These are phyloP conservation scores for Hypoxylon trugodes DNA, from an alignment of 495 filamentous ascomycete species.

Conservation along the genomic window DNA sequence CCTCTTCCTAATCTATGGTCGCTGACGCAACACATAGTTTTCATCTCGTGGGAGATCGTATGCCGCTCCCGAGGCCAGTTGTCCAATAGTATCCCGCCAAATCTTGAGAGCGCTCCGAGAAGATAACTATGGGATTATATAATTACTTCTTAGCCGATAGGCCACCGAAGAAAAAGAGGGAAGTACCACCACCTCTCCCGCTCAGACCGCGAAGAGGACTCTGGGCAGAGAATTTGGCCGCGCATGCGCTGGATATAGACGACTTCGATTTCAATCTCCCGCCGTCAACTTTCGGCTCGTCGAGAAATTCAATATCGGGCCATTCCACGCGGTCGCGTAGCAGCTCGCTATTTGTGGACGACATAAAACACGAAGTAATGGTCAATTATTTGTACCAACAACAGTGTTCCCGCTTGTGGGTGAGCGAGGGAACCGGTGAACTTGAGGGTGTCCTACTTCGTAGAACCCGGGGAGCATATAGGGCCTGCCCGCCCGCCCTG, in stretches of 20 bases:
- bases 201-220: slow-evolving; percentile 14
- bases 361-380: slow-evolving; percentile 87
- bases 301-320: slow-evolving; percentile 60
- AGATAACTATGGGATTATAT: slow-evolving; percentile 61
- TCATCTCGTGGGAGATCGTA: no score
- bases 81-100: no score
- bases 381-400: slow-evolving; percentile 83
- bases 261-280: slow-evolving; percentile 59
- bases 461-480: slow-evolving; percentile 71
- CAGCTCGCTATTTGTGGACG: slow-evolving; percentile 70
- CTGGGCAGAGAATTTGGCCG: slow-evolving; percentile 39
- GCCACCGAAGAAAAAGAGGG: slow-evolving; percentile 43
- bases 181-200: slow-evolving; percentile 22
- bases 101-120: no score
- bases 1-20: no score
- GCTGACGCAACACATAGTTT: no score
- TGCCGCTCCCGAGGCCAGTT: no score
- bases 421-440: slow-evolving; percentile 69
- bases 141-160: slow-evolving; percentile 68
- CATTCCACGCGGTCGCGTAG: slow-evolving; percentile 54
- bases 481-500: slow-evolving; percentile 72
- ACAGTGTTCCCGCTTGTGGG: slow-evolving; percentile 75
- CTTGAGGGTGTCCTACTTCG: slow-evolving; percentile 76
- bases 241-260: slow-evolving; percentile 24
- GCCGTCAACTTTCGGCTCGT: slow-evolving; percentile 53